A percentile compares a stretch with the other conserved stretches of the same genome.
Conservation (phyloP, 495 filamentous ascomycete species). For the Acidiella bohemica region DNA sequence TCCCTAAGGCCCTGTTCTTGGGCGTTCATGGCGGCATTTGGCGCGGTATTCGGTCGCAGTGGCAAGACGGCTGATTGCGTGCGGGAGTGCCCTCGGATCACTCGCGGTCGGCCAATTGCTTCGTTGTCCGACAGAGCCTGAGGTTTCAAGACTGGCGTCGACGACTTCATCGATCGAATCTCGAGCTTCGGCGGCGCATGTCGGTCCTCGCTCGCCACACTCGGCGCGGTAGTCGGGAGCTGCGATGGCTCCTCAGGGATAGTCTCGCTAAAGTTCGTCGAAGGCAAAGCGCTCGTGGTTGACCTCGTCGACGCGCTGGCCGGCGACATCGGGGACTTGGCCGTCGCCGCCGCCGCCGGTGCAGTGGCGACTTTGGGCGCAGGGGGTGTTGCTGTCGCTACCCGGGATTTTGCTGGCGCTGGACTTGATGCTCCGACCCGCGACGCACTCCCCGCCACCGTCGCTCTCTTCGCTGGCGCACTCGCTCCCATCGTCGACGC, state of each 20-base stretch:
- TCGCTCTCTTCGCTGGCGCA: no score
- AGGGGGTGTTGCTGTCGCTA: neutral
- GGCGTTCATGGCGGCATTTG: neutral
- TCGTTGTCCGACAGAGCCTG: conserved; percentile 15
- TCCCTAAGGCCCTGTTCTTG: conserved; percentile 7
- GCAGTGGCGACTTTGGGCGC: no score
- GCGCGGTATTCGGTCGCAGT: conserved; percentile 3
- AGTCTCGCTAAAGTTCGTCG: neutral
- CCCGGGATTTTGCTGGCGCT: no score
- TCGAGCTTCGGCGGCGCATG: conserved; percentile 11
- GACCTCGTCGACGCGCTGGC: neutral
- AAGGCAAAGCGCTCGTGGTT: no score
- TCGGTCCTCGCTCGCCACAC: neutral
- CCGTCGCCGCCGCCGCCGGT: no score
- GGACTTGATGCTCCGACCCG: no score
- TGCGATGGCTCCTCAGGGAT: conserved; percentile 15
- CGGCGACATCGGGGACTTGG: no score
- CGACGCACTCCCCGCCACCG: no score
- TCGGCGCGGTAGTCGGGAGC: neutral
- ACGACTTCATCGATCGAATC: conserved; percentile 8
- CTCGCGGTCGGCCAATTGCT: neutral
- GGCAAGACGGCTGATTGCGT: conserved; percentile 13
- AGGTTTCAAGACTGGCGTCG: conserved; percentile 8
- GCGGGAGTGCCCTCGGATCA: conserved; percentile 4
- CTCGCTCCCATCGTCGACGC: conserved; percentile 1